Evolutionary conservation across 1,284 basidiomycete species (phyloP).

Genomic region (Ceratobasidium sp.): DNA sequence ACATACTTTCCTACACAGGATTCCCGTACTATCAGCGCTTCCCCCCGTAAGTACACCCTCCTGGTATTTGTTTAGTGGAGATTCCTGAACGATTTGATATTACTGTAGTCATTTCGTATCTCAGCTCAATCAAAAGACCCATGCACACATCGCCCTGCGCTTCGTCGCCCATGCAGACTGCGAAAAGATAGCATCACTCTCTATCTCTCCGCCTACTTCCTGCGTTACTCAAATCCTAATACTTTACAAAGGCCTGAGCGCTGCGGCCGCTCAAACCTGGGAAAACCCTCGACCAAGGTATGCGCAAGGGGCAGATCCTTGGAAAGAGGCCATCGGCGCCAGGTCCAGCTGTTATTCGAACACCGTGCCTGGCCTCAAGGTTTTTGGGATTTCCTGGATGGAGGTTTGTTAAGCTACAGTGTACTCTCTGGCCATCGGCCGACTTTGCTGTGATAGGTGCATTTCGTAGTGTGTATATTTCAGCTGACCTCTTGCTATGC

Average conservation of each 20-base stretch:
- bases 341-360: not conserved
- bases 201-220: not conserved
- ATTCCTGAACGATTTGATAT: not conserved
- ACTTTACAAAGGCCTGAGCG: not conserved
- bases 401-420: not conserved
- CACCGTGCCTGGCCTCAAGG: not conserved
- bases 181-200: not conserved
- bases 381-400: not conserved
- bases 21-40: too few relatives aligned
- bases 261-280: not conserved
- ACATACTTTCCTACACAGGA: too few relatives aligned
- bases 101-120: not conserved
- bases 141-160: not conserved
- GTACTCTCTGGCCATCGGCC: too few relatives aligned
- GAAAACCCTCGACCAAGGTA: not conserved
- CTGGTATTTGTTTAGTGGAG: too few relatives aligned
- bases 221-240: not conserved
- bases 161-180: not conserved
- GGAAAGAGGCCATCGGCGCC: not conserved
- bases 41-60: too few relatives aligned
- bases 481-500: too few relatives aligned
- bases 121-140: not conserved
- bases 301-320: not conserved
- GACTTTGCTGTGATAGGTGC: too few relatives aligned
- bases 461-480: too few relatives aligned